These are phyloP conservation scores for Aspergillus bombycis DNA, from an alignment of 2,329 filamentous ascomycete species.

Conservation along the genomic window DNA sequence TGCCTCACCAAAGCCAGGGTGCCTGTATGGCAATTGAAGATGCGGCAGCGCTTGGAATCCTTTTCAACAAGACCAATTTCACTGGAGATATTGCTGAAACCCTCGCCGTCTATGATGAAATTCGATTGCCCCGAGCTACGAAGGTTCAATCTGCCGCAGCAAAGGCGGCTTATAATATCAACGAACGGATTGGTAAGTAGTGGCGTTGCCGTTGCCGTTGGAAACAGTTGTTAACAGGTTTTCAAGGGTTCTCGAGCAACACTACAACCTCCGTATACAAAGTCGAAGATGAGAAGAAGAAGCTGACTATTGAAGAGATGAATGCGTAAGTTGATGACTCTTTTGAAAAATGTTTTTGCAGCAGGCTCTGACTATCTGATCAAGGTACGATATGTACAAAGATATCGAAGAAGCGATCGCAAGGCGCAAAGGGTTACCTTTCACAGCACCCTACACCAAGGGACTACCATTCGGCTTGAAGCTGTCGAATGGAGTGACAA, in stretches of 20 bases:
- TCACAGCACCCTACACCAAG: slow-evolving; percentile 43
- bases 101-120: slow-evolving; percentile 55
- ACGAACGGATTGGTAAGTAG: slow-evolving; percentile 60
- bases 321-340: slow-evolving; percentile 56
- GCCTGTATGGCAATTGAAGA: slow-evolving; percentile 72
- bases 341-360: neutral
- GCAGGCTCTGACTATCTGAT: neutral
- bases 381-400: slow-evolving; percentile 62
- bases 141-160: slow-evolving; percentile 61
- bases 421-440: slow-evolving; percentile 29
- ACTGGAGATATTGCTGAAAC: slow-evolving; percentile 53
- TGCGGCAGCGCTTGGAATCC: slow-evolving; percentile 63
- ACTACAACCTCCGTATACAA: slow-evolving; percentile 61
- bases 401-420: slow-evolving; percentile 58
- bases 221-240: slow-evolving; percentile 11
- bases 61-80: slow-evolving; percentile 58
- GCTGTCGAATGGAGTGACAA: slow-evolving; percentile 32
- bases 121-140: slow-evolving; percentile 59
- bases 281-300: slow-evolving; percentile 63
- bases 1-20: slow-evolving; percentile 71
- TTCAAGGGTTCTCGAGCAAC: slow-evolving; percentile 65
- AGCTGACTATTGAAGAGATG: slow-evolving; percentile 71
- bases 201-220: neutral
- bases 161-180: slow-evolving; percentile 64
- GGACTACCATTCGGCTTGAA: slow-evolving; percentile 54